These are phyloP conservation scores for Crithidia sp. DNA, from an alignment of 208 protist species.

Conservation along the genomic window DNA sequence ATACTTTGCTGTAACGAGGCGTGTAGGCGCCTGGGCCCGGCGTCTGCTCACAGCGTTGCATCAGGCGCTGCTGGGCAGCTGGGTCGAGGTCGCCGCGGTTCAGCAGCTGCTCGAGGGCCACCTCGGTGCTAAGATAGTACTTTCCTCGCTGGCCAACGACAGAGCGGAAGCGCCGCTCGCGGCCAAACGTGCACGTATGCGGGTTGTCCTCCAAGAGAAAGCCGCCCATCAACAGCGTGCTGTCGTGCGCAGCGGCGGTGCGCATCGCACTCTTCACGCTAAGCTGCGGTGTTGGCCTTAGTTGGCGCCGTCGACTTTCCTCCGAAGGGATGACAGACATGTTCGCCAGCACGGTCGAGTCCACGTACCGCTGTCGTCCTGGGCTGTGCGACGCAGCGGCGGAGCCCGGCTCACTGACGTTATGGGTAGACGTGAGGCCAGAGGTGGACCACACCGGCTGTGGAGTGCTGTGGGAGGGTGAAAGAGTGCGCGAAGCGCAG, in stretches of 20 bases:
- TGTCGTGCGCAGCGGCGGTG: slow-evolving; percentile 50
- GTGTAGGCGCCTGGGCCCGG: slow-evolving; percentile 85
- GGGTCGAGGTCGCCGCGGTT: slow-evolving; percentile 21
- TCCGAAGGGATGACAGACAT: slow-evolving; percentile 35
- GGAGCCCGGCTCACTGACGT: slow-evolving; percentile 8
- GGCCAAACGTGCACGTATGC: slow-evolving; percentile 63
- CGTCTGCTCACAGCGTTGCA: slow-evolving; percentile 25
- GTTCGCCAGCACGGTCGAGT: slow-evolving; percentile 8
- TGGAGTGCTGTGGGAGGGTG: neutral
- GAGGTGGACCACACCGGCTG: slow-evolving; percentile 1
- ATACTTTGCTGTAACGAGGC: slow-evolving; percentile 70
- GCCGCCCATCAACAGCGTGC: slow-evolving; percentile 54
- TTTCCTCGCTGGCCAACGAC: slow-evolving; percentile 44
- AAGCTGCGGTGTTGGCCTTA: slow-evolving; percentile 45
- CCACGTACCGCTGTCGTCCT: slow-evolving; percentile 8
- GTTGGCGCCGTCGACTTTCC: slow-evolving; percentile 31
- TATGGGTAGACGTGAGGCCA: slow-evolving; percentile 4
- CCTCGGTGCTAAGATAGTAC: slow-evolving; percentile 63
- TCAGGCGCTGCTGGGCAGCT: neutral
- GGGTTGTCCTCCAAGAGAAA: slow-evolving; percentile 69
- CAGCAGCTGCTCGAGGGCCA: slow-evolving; percentile 39
- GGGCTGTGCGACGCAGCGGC: neutral
- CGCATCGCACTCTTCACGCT: slow-evolving; percentile 64
- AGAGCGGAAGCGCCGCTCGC: slow-evolving; percentile 70
- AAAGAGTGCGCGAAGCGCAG: neutral